Conservation (phyloP, 1,284 basidiomycete species). For the Mycosarcoma mackinlayi region DNA sequence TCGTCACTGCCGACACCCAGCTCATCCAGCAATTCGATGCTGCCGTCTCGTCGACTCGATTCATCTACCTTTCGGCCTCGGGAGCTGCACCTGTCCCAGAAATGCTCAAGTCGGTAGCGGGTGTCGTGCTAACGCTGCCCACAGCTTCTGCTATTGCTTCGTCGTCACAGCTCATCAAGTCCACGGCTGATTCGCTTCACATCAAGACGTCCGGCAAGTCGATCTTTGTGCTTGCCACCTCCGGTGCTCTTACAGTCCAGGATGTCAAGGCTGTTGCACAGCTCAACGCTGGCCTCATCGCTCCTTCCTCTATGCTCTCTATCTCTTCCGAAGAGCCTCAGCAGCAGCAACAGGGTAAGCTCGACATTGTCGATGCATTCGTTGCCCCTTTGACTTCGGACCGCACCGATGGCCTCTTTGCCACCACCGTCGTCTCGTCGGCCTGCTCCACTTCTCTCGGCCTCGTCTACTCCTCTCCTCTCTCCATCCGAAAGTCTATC, state of each 20-base stretch:
- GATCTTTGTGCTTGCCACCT: conserved; percentile 54
- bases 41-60: conserved; percentile 41
- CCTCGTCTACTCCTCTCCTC: conserved; percentile 93
- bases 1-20: conserved; percentile 47
- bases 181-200: conserved; percentile 45
- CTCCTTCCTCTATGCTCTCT: conserved; percentile 52
- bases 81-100: conserved; percentile 41
- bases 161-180: conserved; percentile 41
- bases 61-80: conserved; percentile 53
- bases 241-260: conserved; percentile 31
- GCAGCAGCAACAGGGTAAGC: conserved; percentile 33
- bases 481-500: conserved; percentile 88
- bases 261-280: conserved; percentile 44
- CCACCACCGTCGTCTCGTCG: conserved; percentile 79
- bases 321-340: conserved; percentile 22
- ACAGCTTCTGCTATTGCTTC: conserved; percentile 36
- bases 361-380: conserved; percentile 63
- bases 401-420: conserved; percentile 89
- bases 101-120: conserved; percentile 48
- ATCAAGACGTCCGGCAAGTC: conserved; percentile 58
- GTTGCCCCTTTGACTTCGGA: conserved; percentile 80
- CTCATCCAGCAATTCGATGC: conserved; percentile 48
- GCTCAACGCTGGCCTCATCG: conserved; percentile 52
- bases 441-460: conserved; percentile 81
- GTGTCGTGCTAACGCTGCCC: conserved; percentile 51